Evolutionary conservation across 352 stramenopile species (phyloP).

Genomic region (Globisporangium yorkense): DNA sequence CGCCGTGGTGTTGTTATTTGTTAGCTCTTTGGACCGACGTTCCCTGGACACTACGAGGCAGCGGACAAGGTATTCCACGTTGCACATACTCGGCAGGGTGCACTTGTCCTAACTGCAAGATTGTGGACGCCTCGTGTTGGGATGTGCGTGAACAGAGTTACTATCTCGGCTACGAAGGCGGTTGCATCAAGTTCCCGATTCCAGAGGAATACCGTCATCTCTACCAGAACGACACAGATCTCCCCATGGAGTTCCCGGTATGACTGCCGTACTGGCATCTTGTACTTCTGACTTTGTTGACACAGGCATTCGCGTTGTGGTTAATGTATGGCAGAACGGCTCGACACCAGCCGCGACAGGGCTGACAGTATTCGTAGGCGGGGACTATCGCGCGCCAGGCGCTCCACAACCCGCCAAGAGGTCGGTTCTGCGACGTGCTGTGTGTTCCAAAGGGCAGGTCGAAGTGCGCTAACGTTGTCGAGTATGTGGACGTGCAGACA

Average conservation of each 20-base stretch:
- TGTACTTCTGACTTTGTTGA: neutral
- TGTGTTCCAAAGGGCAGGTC: neutral
- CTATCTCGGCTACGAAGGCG: slow-evolving; percentile 62
- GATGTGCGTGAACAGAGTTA: slow-evolving; percentile 39
- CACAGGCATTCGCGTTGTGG: too few species aligned
- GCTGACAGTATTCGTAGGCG: slow-evolving; percentile 63
- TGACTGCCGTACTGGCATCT: neutral
- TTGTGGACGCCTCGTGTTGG: neutral
- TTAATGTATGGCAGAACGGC: slow-evolving; percentile 41
- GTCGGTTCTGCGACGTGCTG: slow-evolving; percentile 16
- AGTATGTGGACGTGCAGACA: slow-evolving; percentile 22
- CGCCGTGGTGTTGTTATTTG: neutral
- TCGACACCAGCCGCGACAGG: slow-evolving; percentile 62
- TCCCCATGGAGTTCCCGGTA: slow-evolving; percentile 81
- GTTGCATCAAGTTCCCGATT: slow-evolving; percentile 73
- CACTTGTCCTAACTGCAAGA: neutral
- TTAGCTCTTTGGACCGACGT: slow-evolving; percentile 82
- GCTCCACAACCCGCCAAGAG: slow-evolving; percentile 39
- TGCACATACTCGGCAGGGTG: neutral
- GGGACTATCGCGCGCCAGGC: slow-evolving; percentile 30
- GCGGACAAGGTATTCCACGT: slow-evolving; percentile 35
- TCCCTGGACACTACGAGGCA: slow-evolving; percentile 66
- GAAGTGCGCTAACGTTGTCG: neutral
- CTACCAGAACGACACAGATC: slow-evolving; percentile 70
- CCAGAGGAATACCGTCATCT: slow-evolving; percentile 61